phyloP scores from a whole-genome alignment of 495 filamentous ascomycete species.

The Tuber melanosporum region DNA sequence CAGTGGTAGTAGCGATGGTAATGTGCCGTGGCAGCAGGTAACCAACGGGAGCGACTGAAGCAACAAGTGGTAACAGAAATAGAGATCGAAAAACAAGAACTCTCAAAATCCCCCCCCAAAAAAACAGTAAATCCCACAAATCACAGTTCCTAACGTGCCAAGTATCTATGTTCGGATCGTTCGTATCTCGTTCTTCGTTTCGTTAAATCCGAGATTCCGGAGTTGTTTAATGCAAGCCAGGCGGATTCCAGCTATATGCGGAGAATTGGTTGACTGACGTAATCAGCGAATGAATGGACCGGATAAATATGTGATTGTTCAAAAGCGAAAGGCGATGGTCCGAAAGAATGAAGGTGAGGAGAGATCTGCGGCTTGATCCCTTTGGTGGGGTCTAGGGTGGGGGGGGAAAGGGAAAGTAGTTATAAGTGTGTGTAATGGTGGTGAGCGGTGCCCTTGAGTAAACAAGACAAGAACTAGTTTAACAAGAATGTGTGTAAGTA shows the following conservation, averaged over 20 bases:
- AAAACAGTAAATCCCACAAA: conserved; percentile 27
- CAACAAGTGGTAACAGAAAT: conserved; percentile 10
- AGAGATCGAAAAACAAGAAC: conserved; percentile 11
- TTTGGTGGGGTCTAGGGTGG: background rate
- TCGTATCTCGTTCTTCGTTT: conserved; percentile 37
- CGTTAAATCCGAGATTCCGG: conserved; percentile 28
- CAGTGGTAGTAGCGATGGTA: conserved; percentile 18
- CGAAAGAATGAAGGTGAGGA: conserved; percentile 24
- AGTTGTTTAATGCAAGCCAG: conserved; percentile 16
- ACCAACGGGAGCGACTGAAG: conserved; percentile 8
- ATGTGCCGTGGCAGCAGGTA: conserved; percentile 13
- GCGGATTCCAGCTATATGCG: conserved; percentile 29
- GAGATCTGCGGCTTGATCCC: conserved; percentile 2
- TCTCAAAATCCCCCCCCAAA: conserved; percentile 15
- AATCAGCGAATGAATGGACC: conserved; percentile 20
- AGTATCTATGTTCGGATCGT: conserved; percentile 26
- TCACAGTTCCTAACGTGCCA: conserved; percentile 23
- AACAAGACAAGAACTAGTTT: background rate
- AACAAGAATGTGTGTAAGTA: background rate
- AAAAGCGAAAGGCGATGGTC: conserved; percentile 13
- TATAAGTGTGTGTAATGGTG: conserved; percentile 1
- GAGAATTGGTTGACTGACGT: conserved; percentile 38
- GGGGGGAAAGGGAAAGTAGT: background rate
- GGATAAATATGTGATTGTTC: conserved; percentile 28
- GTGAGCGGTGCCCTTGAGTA: conserved; percentile 3